Conservation (phyloP, 2,329 filamentous ascomycete species). For the Neonectria neomacrospora region DNA sequence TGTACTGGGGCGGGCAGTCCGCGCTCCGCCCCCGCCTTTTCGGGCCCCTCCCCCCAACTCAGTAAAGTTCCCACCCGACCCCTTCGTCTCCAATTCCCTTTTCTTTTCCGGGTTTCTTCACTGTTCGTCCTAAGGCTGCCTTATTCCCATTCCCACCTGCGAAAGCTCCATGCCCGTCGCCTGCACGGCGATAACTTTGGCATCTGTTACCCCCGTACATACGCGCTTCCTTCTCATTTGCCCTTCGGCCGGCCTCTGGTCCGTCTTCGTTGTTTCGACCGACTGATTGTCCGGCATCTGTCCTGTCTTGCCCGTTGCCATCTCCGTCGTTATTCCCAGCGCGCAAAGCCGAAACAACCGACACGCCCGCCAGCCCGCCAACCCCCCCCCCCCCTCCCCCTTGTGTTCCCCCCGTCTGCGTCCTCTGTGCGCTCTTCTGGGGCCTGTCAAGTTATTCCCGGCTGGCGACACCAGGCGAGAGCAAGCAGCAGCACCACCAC, state of each 20-base stretch:
- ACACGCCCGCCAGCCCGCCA: conserved; percentile 12
- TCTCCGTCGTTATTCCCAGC: conserved; percentile 48
- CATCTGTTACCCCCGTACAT: not conserved
- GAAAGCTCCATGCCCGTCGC: conserved; percentile 5
- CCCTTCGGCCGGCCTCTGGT: conserved; percentile 6
- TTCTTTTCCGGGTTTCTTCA: conserved; percentile 42
- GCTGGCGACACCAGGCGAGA: conserved; percentile 25
- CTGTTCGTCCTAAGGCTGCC: conserved; percentile 28
- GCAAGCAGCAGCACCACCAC: not conserved
- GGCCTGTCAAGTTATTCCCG: conserved; percentile 14
- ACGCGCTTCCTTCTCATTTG: conserved; percentile 3
- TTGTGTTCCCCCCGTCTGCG: conserved; percentile 11
- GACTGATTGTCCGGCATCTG: conserved; percentile 21
- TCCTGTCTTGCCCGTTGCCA: conserved; percentile 17
- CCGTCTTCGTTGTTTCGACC: conserved; percentile 20
- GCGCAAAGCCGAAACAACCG: conserved; percentile 40
- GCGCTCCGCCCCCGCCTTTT: conserved; percentile 45
- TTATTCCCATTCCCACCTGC: conserved; percentile 40
- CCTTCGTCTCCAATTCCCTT: conserved; percentile 41
- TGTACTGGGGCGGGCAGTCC: conserved; percentile 14
- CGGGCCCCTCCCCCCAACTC: conserved; percentile 25
- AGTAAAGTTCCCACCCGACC: conserved; percentile 35
- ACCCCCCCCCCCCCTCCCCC: too few species aligned
- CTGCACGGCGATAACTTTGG: not conserved
- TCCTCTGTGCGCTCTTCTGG: conserved; percentile 1